Evolutionary conservation across 208 protist genomes (phyloP), one percentile per base, ranked within the genome.

Genomic region (Vickermania ingenoplastis): DNA sequence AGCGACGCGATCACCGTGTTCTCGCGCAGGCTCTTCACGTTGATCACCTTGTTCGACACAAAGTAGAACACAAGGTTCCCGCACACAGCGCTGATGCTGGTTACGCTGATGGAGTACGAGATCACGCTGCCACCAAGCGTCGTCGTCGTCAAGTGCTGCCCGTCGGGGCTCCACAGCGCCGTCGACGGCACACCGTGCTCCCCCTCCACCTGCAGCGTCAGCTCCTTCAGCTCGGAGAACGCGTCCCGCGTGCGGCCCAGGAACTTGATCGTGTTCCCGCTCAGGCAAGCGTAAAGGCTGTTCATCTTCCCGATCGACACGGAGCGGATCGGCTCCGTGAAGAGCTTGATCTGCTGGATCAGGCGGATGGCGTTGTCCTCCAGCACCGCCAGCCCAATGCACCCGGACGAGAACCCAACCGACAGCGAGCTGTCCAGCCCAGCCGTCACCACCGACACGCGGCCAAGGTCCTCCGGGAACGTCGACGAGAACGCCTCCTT

Each of bases 121-220:
- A 83, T 65, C 7, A 96, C 41, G 61, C 81, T 74, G 27, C 94
- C 93, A 11, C 76, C 76, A 17, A 81, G 72, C 1, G 86, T 92
- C n/a, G 61, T 54, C 5, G 96, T 31, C 3, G 83, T 77, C 1
- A 98, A 62, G 31, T 86, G 86, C 68, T 95, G 90, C 4, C 96
- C 96, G 53, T 97, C 93, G 3, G 75, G 70, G 53, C 89, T 91
- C 93, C 94, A 97, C 31, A 57, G 24, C 0, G 87, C 56, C 13
- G 41, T 25, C 22, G 60, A 53, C 26, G 81, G 25, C 11, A 57
- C 26, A 31, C 79, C 83, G 21, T 63, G 72, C 23, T 84, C 77
- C 13, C 36, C 53, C n/a, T 86, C 69, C 1, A 91, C 49, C 52
- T 74, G 59, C 27, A 79, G 53, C 13, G 55, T 41, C 1, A 31